A percentile compares a stretch with the other conserved stretches of the same genome.
Evolutionary conservation across 345 rosid species (phyloP).

Genomic region (Eucalyptus shirleyi): DNA sequence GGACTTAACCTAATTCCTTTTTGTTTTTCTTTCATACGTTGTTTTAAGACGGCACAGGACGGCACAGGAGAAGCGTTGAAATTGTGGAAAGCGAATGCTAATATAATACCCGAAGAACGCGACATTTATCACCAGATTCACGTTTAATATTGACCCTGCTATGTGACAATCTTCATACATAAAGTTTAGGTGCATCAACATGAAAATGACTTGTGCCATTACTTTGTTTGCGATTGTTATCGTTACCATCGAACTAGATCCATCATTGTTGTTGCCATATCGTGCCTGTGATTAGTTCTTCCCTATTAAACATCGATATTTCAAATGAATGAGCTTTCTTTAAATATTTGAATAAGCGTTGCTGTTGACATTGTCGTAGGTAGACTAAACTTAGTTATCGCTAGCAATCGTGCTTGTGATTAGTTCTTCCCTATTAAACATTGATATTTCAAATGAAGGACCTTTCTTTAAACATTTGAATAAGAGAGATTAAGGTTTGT

Average conservation of each 20-base stretch:
- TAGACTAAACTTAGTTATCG: background rate
- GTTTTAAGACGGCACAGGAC: background rate
- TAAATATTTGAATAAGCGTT: background rate
- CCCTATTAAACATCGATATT: no score
- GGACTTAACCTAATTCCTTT: background rate
- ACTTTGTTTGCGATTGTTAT: background rate
- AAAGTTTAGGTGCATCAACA: background rate
- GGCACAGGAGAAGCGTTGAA: background rate
- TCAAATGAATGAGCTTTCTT: background rate
- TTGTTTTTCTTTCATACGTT: background rate
- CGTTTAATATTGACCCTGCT: background rate
- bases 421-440: background rate
- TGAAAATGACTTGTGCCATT: background rate
- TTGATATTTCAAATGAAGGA: background rate
- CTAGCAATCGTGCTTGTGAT: background rate
- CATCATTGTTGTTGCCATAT: background rate
- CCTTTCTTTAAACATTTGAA: background rate
- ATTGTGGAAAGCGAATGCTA: background rate
- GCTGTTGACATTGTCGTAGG: background rate
- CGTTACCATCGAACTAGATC: background rate
- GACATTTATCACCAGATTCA: background rate
- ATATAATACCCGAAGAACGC: background rate
- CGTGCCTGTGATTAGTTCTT: no score
- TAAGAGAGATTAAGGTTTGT: background rate
- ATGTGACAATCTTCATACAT: background rate